These are phyloP conservation scores for Dispira parvispora DNA, from an alignment of 192 early-diverging fungal genomes.

Conservation along the genomic window DNA sequence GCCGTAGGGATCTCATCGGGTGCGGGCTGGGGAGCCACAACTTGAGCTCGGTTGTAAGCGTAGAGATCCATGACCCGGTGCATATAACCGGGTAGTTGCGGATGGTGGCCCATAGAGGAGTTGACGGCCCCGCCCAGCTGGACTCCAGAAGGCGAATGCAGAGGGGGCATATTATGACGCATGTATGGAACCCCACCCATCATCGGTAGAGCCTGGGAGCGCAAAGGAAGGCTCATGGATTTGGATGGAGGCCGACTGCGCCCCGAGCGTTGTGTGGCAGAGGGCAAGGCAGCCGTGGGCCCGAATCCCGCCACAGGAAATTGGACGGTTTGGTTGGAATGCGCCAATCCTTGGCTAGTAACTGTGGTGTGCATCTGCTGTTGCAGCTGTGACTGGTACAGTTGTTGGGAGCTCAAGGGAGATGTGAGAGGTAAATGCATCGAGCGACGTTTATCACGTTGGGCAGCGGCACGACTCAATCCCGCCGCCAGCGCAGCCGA, in stretches of 20 bases:
- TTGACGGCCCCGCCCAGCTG: not conserved
- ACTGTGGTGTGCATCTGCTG: not conserved
- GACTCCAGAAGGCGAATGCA: not conserved
- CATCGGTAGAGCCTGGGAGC: constrained; percentile 1
- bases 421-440: constrained; percentile 6
- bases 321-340: not conserved
- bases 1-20: constrained; percentile 41
- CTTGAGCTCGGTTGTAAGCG: not conserved
- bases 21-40: not conserved
- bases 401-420: not conserved
- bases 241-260: constrained; percentile 10
- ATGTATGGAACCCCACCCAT: constrained; percentile 1
- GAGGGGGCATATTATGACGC: not conserved
- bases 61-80: not conserved
- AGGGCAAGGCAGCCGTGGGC: not conserved
- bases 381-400: not conserved
- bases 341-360: not conserved
- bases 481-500: not conserved
- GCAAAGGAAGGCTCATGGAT: constrained; percentile 5
- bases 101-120: not conserved
- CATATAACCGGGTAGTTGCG: not conserved
- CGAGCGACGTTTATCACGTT: constrained; percentile 11
- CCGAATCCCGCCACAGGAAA: not conserved
- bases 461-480: not conserved
- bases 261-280: not conserved